Evolutionary conservation across 345 rosid species (phyloP), one percentile per base, ranked within the genome.

Genomic region (Citrus unshiu): DNA sequence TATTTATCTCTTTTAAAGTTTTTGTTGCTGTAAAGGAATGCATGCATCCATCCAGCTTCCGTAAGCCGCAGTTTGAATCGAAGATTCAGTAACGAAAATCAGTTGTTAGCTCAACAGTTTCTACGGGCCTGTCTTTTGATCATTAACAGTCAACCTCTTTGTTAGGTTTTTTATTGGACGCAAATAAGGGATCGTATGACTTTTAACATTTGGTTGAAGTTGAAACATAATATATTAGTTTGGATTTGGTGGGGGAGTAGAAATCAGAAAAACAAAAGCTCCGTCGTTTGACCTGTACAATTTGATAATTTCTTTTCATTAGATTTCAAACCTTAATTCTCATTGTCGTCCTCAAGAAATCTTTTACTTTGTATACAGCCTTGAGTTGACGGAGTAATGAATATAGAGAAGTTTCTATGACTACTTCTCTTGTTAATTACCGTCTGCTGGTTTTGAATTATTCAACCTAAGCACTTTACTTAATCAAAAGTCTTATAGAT

Each of bases 81-180:
- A 46, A 46, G 14, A 30, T 0, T 63, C 9, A 25, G 34, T 14
- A 46, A 25, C 12, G 0, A 39, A 8, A 32, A n/a, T 54, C 5
- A 34, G 46, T 49, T 32, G 80, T 72, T 83, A 64, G 83, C 59
- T 83, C 78, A 81, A 81, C 84, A 25, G 71, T 73, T 69, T 73
- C 39, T 59, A 43, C 60, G 30, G 0, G n/a, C 43, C 12, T 73
- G 58, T 63, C 65, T 3, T 29, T 34, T 9, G 9, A 13, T 32
- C 10, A 61, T 46, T 46, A 10, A 2, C 21, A 22, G n/a, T 21
- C 43, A 34, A 58, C 46, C 22, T n/a, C 27, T 43, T 40, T 61
- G 77, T 62, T 74, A 22, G 43, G 29, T 2, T 40, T 39, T 39
- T 39, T 39, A 0, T 34, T 34, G 18, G 12, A 10, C 35, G 25